Evolutionary conservation across 2,329 filamentous ascomycete genomes (phyloP).

Genomic region (Fusarium tjaetaba): DNA sequence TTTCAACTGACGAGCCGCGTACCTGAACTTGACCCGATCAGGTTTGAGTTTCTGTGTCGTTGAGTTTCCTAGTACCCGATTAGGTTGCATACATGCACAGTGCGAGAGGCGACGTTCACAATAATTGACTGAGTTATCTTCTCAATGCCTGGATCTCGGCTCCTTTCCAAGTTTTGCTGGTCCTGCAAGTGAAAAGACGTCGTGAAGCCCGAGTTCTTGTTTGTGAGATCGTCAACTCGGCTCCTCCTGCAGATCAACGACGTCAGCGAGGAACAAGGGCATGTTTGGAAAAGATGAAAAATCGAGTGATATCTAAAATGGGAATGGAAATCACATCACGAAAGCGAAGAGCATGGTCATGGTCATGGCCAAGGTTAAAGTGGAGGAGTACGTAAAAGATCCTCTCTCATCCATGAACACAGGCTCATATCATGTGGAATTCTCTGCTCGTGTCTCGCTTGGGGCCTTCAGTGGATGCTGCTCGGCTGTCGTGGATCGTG

Average conservation of each 20-base stretch:
- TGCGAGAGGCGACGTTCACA: slow-evolving; percentile 3
- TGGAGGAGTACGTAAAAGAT: background rate
- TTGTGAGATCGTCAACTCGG: slow-evolving; percentile 11
- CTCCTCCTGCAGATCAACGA: slow-evolving; percentile 33
- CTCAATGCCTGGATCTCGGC: slow-evolving; percentile 5
- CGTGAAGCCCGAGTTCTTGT: slow-evolving; percentile 26
- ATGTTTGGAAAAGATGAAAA: slow-evolving; percentile 9
- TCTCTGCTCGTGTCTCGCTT: slow-evolving; percentile 3
- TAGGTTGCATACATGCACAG: slow-evolving; percentile 18
- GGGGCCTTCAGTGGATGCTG: slow-evolving; percentile 4
- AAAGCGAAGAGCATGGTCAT: background rate
- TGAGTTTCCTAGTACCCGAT: slow-evolving; percentile 16
- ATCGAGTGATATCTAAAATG: slow-evolving; percentile 6
- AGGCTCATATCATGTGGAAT: slow-evolving; percentile 21
- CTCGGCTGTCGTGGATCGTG: slow-evolving; percentile 25
- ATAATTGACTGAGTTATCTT: background rate
- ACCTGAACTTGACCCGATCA: slow-evolving; percentile 39
- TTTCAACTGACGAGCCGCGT: slow-evolving; percentile 28
- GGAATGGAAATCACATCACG: background rate
- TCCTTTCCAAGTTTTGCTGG: slow-evolving; percentile 24
- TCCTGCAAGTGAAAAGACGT: slow-evolving; percentile 10
- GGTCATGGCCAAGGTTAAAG: background rate
- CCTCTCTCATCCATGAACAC: slow-evolving; percentile 4
- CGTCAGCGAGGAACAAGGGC: slow-evolving; percentile 26
- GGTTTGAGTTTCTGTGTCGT: slow-evolving; percentile 26